Evolutionary conservation across 768 basidiomycete genomes (phyloP), one percentile per base, ranked within the genome.

Genomic region (Sporobolomyces pararoseus): DNA sequence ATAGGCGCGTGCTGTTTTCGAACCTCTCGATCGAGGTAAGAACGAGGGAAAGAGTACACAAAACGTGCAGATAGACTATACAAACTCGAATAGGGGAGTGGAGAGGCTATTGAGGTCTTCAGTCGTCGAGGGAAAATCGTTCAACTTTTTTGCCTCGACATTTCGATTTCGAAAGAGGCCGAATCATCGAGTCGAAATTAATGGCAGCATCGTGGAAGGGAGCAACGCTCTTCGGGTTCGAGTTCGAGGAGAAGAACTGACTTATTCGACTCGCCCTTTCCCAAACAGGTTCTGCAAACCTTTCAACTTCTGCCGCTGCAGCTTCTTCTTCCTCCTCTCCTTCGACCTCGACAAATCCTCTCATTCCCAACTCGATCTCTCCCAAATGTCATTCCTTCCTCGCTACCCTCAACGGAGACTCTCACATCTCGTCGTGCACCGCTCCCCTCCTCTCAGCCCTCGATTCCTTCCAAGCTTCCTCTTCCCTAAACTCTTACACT

Each of bases 371-470:
- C 16, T 46, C 62, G 35, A 60, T 77, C 62, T 76, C 76, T 32
- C 1, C 49, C 21, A 42, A 46, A 23, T 83, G 82, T 65, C 68
- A 80, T 2, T 74, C 83, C 16, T 96, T 92, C 84, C 84, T 89
- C 27, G 75, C 76, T 0, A 78, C 86, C 16, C 80, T 96, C 76
- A 83, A 86, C 82, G 78, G 73, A 50, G 84, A 95, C 80, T 25
- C 82, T 3, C 76, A 67, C 54, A 79, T 97, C 71, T 74, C 78
- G 2, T 29, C 76, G 17, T 83, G 82, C 75, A 78, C 81, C 31
- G 66, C 77, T n/a, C 80, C 80, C 17, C 77, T 83, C 66, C 76
- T 79, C 70, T 78, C 81, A 29, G 85, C 88, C 14, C 85, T 88
- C 34, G 73, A 83, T 27, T 78, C 80, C 47, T 90, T 87, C 77